Evolutionary conservation across 306 rosid species (phyloP), one percentile per base, ranked within the genome.

Genomic region (Vicia faba): DNA sequence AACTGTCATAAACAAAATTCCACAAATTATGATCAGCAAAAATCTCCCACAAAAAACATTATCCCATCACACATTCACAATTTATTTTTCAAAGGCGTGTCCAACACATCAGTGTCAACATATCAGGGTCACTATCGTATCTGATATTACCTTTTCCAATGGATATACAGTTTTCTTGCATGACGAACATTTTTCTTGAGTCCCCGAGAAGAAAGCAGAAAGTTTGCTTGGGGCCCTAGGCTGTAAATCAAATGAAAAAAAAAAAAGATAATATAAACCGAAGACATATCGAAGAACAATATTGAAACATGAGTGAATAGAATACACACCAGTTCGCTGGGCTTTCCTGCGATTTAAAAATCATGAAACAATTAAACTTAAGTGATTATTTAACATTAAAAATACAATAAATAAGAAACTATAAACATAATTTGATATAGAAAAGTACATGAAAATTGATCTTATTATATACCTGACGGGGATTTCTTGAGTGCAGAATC

Each of bases 151-250:
- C 92, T 84, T 89, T 66, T 89, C 96, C 31, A 89, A 70, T 40
- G 93, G 96, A 71, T 89, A 89, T 11, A 84, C 96, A 1, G 91
- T 89, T 81, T 89, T 89, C 80, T 71, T 83, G 83, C 96, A 89
- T 23, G 77, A 59, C n/a, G 87, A 63, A 68, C 96, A 89, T 81
- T 89, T 89, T 3, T 89, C 96, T 72, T 83, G 87, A n/a, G 96
- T 89, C 55, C 96, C 96, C 46, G 93, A 89, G 79, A 89, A 89
- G 83, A 84, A 64, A 31, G 86, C 67, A 8, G 88, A 81, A 36
- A 81, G 55, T 29, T 81, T 89, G 87, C 93, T 86, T 6, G 96
- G 91, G 12, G 85, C n/a, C 61, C 51, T 86, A 11, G 62, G 5
- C 96, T 89, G 80, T 45, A 48, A 61, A 23, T 28, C 50, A 71